Evolutionary conservation across 768 basidiomycete species (phyloP).

Genomic region (Amanita phalloides): DNA sequence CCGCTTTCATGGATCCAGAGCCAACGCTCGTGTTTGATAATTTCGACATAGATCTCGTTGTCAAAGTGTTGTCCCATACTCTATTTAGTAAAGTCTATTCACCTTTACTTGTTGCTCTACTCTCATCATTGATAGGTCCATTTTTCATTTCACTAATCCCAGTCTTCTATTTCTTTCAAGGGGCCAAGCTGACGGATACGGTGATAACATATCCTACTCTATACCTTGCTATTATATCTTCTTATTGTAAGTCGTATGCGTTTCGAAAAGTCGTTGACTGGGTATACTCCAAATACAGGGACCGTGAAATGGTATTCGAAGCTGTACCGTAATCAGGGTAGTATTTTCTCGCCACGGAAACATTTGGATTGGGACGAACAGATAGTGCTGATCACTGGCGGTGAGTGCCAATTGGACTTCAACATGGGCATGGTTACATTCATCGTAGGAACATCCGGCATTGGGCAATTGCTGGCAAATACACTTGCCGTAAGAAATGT

Average conservation of each 20-base stretch:
- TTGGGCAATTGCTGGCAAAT: conserved; percentile 82
- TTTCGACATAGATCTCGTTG: conserved; percentile 66
- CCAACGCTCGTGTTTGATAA: conserved; percentile 51
- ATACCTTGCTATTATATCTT: conserved; percentile 50
- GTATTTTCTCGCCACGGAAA: conserved; percentile 47
- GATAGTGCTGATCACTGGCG: conserved; percentile 86
- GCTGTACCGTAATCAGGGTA: conserved; percentile 68
- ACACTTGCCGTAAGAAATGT: conserved; percentile 78
- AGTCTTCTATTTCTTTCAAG: conserved; percentile 67
- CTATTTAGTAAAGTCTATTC: conserved; percentile 50
- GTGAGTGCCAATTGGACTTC: conserved; percentile 24
- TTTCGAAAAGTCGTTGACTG: background rate
- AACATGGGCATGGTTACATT: background rate
- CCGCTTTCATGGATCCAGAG: conserved; percentile 22
- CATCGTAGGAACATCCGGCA: conserved; percentile 67
- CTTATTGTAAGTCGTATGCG: conserved; percentile 50
- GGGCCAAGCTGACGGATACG: conserved; percentile 37
- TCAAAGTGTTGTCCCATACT: conserved; percentile 73
- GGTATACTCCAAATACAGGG: conserved; percentile 32
- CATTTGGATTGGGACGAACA: conserved; percentile 79
- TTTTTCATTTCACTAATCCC: conserved; percentile 80
- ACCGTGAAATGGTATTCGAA: conserved; percentile 58
- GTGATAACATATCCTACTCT: conserved; percentile 36
- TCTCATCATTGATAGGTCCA: conserved; percentile 42
- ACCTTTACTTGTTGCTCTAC: conserved; percentile 4